A percentile compares a stretch with the other conserved stretches of the same genome.
Conservation (phyloP, 2,329 filamentous ascomycete species). For the Davidsoniella neocaledoniae region DNA sequence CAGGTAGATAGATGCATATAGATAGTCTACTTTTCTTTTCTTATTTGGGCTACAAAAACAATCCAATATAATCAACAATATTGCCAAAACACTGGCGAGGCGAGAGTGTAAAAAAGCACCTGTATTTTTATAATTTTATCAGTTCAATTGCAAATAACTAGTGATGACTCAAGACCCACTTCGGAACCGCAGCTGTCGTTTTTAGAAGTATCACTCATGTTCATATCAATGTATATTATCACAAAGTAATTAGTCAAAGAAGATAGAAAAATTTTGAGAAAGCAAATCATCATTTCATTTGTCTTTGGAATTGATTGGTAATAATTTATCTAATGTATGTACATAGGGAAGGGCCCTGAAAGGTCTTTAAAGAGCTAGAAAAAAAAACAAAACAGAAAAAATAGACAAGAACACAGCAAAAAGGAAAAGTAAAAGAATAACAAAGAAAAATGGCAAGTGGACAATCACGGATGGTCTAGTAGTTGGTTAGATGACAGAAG, state of each 20-base stretch:
- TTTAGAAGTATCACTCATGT: too few relatives aligned
- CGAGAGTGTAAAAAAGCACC: not conserved
- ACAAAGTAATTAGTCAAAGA: too few relatives aligned
- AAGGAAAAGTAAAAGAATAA: not conserved
- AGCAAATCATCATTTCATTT: too few relatives aligned
- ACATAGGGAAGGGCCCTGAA: not conserved
- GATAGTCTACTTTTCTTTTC: too few relatives aligned
- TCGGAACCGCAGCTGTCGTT: too few relatives aligned
- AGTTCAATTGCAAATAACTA: too few relatives aligned
- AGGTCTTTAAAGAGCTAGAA: not conserved
- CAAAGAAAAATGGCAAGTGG: constrained; percentile 6
- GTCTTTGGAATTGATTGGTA: too few relatives aligned
- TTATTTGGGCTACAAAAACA: not conserved
- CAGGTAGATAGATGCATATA: not conserved
- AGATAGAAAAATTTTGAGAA: too few relatives aligned
- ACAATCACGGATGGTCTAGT: not conserved
- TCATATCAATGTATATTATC: too few relatives aligned
- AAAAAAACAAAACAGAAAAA: not conserved
- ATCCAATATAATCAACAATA: not conserved
- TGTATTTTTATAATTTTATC: too few relatives aligned
- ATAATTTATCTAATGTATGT: not conserved
- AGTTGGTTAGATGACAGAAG: not conserved
- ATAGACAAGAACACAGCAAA: constrained; percentile 1
- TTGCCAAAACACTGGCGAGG: not conserved
- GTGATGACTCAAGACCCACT: too few relatives aligned